Conservation (phyloP, 129 eudicot species). For the Flaveria sonorensis region DNA sequence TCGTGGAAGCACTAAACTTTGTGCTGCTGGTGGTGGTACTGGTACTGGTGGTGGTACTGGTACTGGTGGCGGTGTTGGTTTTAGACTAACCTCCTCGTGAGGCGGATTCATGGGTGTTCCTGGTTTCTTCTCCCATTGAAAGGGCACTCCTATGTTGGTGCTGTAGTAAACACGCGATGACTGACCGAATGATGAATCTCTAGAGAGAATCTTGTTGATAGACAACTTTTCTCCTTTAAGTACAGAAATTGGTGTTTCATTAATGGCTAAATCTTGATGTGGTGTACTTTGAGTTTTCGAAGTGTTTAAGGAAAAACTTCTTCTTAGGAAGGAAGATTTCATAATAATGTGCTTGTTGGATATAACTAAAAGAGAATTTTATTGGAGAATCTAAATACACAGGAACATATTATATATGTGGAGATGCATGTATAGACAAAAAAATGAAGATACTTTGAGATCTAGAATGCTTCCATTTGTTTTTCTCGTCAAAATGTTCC, state of each 20-base stretch:
- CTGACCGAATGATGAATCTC: conserved; percentile 53
- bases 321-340: conserved; percentile 15
- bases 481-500: conserved; percentile 29
- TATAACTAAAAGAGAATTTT: background rate
- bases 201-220: conserved; percentile 46
- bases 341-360: conserved; percentile 6
- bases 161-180: conserved; percentile 58
- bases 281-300: conserved; percentile 30
- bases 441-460: conserved; percentile 13
- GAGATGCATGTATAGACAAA: conserved; percentile 24
- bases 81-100: conserved; percentile 39
- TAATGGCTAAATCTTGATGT: conserved; percentile 27
- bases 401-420: background rate
- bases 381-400: background rate
- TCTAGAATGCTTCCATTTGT: conserved; percentile 25
- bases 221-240: conserved; percentile 41
- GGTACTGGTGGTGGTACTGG: conserved; percentile 41
- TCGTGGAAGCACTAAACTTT: conserved; percentile 46
- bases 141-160: conserved; percentile 59
- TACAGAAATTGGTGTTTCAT: conserved; percentile 32
- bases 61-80: background rate
- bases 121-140: conserved; percentile 77
- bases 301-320: conserved; percentile 35
- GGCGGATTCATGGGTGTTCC: conserved; percentile 61
- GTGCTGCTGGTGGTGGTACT: conserved; percentile 54